Evolutionary conservation across 2,329 filamentous ascomycete species (phyloP).

Genomic region (Aspergillus proliferans): DNA sequence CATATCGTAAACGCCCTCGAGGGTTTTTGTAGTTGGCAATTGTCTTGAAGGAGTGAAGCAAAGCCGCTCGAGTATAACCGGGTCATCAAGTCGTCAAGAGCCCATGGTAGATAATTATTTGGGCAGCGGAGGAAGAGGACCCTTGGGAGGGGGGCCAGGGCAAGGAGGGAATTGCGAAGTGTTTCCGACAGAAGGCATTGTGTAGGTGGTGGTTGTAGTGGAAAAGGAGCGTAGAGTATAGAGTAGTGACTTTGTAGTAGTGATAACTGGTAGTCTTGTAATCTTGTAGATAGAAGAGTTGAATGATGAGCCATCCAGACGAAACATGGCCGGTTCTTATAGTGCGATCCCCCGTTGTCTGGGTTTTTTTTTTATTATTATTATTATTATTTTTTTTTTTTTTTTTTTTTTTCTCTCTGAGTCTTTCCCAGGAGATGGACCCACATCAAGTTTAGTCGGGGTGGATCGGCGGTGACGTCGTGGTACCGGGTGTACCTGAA

Average conservation of each 20-base stretch:
- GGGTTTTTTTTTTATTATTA: constrained; percentile 1
- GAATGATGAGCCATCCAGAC: constrained; percentile 4
- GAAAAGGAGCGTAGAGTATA: background rate
- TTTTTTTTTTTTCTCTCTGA: background rate
- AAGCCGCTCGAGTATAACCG: constrained; percentile 17
- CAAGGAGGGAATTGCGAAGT: constrained; percentile 32
- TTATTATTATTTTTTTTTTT: background rate
- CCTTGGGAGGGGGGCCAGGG: constrained; percentile 34
- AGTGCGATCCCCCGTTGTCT: constrained; percentile 21
- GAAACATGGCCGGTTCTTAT: constrained; percentile 14
- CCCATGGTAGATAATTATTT: constrained; percentile 23
- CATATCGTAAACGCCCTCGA: constrained; percentile 15
- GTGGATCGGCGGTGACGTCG: background rate
- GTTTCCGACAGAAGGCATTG: constrained; percentile 31
- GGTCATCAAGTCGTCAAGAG: constrained; percentile 29
- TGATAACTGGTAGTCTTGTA: background rate
- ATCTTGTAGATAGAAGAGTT: background rate
- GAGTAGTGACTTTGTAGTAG: background rate
- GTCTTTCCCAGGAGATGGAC: background rate
- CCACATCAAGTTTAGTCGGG: background rate
- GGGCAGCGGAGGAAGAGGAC: constrained; percentile 33
- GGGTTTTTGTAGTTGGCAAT: background rate
- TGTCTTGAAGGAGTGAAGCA: background rate
- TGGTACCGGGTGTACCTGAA: background rate
- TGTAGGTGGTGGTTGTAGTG: constrained; percentile 5